These are phyloP conservation scores for Emergomyces pasteurianus DNA, from an alignment of 2,329 filamentous ascomycete species.

Conservation along the genomic window DNA sequence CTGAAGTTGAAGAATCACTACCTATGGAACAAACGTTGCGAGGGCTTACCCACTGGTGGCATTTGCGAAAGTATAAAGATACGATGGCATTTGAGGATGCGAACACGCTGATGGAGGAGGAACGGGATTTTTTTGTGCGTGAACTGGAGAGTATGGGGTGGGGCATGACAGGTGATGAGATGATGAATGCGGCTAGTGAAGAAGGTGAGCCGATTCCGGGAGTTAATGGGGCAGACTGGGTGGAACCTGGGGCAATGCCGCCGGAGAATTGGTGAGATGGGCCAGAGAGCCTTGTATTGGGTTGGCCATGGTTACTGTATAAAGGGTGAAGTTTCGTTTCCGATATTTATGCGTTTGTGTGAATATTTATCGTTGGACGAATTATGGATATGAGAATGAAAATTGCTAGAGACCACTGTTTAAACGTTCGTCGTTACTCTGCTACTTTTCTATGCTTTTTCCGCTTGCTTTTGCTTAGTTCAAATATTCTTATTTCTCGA, in stretches of 20 bases:
- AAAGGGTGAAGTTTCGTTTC: neutral
- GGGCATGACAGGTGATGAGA: conserved; percentile 30
- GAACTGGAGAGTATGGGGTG: conserved; percentile 62
- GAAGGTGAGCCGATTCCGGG: conserved; percentile 17
- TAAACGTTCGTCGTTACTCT: neutral
- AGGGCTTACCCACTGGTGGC: conserved; percentile 89
- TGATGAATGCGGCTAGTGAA: conserved; percentile 18
- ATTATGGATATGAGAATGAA: neutral
- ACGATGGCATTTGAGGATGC: conserved; percentile 48
- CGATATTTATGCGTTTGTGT: neutral
- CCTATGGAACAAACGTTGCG: conserved; percentile 84
- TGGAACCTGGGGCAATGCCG: neutral
- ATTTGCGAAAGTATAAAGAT: conserved; percentile 69
- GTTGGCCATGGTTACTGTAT: neutral
- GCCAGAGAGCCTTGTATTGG: neutral
- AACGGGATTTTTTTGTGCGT: conserved; percentile 67
- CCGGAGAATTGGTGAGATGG: conserved; percentile 6
- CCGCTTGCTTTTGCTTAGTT: neutral
- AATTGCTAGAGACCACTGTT: neutral
- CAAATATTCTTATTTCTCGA: neutral
- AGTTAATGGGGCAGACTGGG: conserved; percentile 25
- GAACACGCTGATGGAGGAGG: conserved; percentile 51
- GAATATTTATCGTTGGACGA: no score
- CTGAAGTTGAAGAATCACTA: conserved; percentile 83
- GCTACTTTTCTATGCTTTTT: neutral